A percentile compares a stretch with the other conserved stretches of the same genome.
Evolutionary conservation across 371 early-diverging fungal genomes (phyloP).

Genomic region (Rhizopus sp.): DNA sequence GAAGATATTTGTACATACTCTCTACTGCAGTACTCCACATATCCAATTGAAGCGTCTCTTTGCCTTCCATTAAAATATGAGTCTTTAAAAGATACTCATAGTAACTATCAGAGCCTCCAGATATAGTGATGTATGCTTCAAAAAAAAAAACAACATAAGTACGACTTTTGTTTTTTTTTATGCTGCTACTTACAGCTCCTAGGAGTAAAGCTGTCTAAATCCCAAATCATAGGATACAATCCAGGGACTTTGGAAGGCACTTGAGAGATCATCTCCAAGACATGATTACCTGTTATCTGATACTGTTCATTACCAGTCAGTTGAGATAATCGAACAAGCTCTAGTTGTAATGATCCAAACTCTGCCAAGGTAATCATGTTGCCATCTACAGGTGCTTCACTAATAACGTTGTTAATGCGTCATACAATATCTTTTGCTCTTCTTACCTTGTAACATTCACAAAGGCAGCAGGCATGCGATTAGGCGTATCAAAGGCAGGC

Average conservation of each 20-base stretch:
- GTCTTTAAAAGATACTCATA: conserved; percentile 84
- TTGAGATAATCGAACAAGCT: conserved; percentile 80
- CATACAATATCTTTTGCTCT: conserved; percentile 17
- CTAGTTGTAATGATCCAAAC: conserved; percentile 86
- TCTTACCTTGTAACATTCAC: conserved; percentile 57
- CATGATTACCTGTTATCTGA: conserved; percentile 62
- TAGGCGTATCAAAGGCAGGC: conserved; percentile 54
- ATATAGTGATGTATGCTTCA: conserved; percentile 49
- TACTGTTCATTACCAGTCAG: conserved; percentile 75
- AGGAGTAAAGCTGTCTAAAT: conserved; percentile 34
- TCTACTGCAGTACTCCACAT: conserved; percentile 47
- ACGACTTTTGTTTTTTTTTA: background rate
- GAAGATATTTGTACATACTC: conserved; percentile 49
- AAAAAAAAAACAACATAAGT: conserved; percentile 10
- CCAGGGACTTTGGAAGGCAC: conserved; percentile 61
- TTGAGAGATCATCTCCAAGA: conserved; percentile 58
- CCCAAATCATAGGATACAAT: conserved; percentile 71
- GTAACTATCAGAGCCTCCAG: conserved; percentile 82
- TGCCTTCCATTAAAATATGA: conserved; percentile 57
- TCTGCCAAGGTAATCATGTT: conserved; percentile 73
- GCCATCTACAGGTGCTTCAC: conserved; percentile 21
- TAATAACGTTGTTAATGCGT: background rate
- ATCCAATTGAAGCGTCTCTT: conserved; percentile 45
- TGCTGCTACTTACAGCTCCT: conserved; percentile 42
- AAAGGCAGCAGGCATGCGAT: conserved; percentile 76